Conservation (phyloP, 306 rosid species). For the Datisca glomerata region DNA sequence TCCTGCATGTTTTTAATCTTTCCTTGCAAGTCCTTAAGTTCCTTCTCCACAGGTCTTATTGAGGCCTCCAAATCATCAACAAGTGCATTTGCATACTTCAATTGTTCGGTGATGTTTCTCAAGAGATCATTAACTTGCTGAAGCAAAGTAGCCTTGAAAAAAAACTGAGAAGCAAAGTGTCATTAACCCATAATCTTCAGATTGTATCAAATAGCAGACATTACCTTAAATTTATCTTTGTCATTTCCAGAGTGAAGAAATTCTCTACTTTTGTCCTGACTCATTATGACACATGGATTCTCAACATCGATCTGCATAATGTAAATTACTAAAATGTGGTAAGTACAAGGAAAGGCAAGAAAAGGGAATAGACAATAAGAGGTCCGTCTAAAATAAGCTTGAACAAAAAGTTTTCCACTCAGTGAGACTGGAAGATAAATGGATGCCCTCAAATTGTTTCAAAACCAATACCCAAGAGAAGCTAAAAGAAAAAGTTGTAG, state of each 20-base stretch:
- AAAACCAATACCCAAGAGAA: no score
- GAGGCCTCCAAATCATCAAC: slow-evolving; percentile 59
- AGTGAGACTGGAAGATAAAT: no score
- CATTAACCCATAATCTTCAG: slow-evolving; percentile 20
- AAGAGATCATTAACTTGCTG: slow-evolving; percentile 85
- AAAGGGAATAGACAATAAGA: no score
- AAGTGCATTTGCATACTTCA: slow-evolving; percentile 35
- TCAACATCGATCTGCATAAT: slow-evolving; percentile 81
- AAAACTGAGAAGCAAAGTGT: slow-evolving; percentile 56
- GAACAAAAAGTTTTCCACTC: no score
- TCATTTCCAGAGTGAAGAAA: slow-evolving; percentile 87
- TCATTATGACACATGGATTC: slow-evolving; percentile 91
- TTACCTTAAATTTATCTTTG: slow-evolving; percentile 88
- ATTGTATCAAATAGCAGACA: slow-evolving; percentile 13
- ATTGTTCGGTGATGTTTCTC: slow-evolving; percentile 43
- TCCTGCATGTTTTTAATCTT: slow-evolving; percentile 75
- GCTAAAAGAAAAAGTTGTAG: no score
- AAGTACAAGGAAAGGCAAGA: no score
- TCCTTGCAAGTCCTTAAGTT: slow-evolving; percentile 56
- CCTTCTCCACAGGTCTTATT: slow-evolving; percentile 70
- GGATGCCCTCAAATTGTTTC: no score
- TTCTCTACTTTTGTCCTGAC: slow-evolving; percentile 90
- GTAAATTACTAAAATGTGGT: background rate
- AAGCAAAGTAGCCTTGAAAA: slow-evolving; percentile 91
- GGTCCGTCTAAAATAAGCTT: no score